Conservation (phyloP, 768 basidiomycete genomes). For the Russula brevipes region DNA sequence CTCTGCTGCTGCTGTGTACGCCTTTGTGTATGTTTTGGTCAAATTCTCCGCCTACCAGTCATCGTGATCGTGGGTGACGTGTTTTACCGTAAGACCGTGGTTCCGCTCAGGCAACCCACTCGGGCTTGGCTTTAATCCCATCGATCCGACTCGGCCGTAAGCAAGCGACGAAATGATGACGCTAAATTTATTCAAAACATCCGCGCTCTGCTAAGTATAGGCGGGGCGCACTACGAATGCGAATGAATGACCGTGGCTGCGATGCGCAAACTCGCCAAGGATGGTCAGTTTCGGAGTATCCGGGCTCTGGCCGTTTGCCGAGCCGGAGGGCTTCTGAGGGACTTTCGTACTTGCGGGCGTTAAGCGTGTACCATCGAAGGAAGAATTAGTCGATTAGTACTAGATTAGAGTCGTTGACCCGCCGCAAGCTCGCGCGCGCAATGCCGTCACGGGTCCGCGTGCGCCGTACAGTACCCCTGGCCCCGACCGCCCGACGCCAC, state of each 20-base stretch:
- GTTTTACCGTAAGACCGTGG: background rate
- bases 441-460: background rate
- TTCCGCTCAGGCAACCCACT: no score
- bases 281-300: background rate
- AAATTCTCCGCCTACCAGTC: background rate
- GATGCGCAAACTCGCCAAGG: background rate
- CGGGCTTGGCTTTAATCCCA: no score
- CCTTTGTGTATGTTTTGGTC: conserved; percentile 4
- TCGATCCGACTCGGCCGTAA: no score
- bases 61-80: background rate
- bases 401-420: background rate
- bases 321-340: conserved; percentile 21
- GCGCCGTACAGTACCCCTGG: no score
- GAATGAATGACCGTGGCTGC: background rate
- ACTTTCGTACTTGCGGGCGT: conserved; percentile 14
- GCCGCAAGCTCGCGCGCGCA: background rate
- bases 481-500: no score
- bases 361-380: background rate
- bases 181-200: no score
- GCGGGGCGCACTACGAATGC: background rate
- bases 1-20: conserved; percentile 8
- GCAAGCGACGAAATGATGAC: no score
- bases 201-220: no score
- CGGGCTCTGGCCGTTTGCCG: background rate
- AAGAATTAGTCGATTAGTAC: no score